phyloP scores from a whole-genome alignment of 441 rosid species.

The Arabidopsis hybrid region DNA sequence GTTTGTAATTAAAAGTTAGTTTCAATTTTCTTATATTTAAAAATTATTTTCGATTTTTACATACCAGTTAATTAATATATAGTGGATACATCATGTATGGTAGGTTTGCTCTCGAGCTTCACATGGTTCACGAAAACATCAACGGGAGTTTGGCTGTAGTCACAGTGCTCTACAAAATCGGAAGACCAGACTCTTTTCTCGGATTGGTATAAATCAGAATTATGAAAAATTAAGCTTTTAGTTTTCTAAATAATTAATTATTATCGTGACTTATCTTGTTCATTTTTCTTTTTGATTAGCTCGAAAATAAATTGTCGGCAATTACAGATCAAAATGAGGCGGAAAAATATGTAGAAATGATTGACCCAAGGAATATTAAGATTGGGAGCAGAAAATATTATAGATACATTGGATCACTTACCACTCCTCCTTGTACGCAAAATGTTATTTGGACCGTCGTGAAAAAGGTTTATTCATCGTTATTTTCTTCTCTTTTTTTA shows the following conservation, averaged over 20 bases:
- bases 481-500: not conserved
- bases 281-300: conserved; percentile 42
- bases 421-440: conserved; percentile 83
- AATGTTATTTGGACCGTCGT: conserved; percentile 78
- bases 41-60: not conserved
- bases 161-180: conserved; percentile 66
- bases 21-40: not conserved
- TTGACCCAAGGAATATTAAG: conserved; percentile 60
- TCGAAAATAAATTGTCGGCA: conserved; percentile 47
- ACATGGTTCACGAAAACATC: conserved; percentile 71
- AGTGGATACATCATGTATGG: not conserved
- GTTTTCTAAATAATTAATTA: not conserved
- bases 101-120: conserved; percentile 70
- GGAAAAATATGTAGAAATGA: conserved; percentile 52
- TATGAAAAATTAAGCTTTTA: not conserved
- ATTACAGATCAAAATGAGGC: conserved; percentile 40
- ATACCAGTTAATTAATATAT: not conserved
- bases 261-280: not conserved
- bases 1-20: not conserved
- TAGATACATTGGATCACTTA: conserved; percentile 84
- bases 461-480: conserved; percentile 52
- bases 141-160: conserved; percentile 68
- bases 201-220: conserved; percentile 46
- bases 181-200: conserved; percentile 71
- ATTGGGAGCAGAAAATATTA: conserved; percentile 68